phyloP scores from a whole-genome alignment of 768 basidiomycete genomes.

The Trametes cubensis region DNA sequence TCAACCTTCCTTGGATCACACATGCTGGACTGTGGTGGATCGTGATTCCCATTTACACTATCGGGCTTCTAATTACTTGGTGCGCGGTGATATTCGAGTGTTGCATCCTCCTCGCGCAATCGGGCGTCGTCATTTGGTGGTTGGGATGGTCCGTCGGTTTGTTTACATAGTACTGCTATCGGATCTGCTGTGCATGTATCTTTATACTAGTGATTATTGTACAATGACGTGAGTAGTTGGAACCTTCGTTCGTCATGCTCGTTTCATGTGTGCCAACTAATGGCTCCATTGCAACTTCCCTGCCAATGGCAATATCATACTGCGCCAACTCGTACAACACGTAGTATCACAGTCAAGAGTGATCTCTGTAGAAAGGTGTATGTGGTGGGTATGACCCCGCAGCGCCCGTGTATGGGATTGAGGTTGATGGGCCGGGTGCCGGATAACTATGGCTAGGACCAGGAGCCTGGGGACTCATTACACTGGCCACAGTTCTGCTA shows the following conservation, averaged over 20 bases:
- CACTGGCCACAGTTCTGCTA: neutral
- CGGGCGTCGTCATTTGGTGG: slow-evolving; percentile 73
- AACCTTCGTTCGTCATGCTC: neutral
- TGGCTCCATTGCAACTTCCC: too few relatives aligned
- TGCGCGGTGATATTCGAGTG: slow-evolving; percentile 62
- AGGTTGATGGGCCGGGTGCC: too few relatives aligned
- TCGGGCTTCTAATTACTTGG: slow-evolving; percentile 69
- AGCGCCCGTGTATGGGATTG: too few relatives aligned
- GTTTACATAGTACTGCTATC: slow-evolving; percentile 37
- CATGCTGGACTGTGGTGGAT: slow-evolving; percentile 66
- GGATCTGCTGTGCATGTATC: slow-evolving; percentile 16
- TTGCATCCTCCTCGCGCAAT: slow-evolving; percentile 57
- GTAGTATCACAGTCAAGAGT: too few relatives aligned
- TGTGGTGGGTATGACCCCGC: too few relatives aligned
- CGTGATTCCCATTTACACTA: slow-evolving; percentile 63
- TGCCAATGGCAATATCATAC: too few relatives aligned
- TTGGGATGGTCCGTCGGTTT: slow-evolving; percentile 68
- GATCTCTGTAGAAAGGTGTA: too few relatives aligned
- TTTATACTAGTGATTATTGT: slow-evolving; percentile 18
- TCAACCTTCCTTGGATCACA: slow-evolving; percentile 58
- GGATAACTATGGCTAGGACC: neutral
- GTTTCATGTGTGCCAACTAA: neutral
- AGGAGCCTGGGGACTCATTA: neutral
- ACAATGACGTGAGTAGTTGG: neutral
- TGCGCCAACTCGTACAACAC: too few relatives aligned